Conservation (phyloP, 352 stramenopile species). For the Pilasporangium apinafurcum region DNA sequence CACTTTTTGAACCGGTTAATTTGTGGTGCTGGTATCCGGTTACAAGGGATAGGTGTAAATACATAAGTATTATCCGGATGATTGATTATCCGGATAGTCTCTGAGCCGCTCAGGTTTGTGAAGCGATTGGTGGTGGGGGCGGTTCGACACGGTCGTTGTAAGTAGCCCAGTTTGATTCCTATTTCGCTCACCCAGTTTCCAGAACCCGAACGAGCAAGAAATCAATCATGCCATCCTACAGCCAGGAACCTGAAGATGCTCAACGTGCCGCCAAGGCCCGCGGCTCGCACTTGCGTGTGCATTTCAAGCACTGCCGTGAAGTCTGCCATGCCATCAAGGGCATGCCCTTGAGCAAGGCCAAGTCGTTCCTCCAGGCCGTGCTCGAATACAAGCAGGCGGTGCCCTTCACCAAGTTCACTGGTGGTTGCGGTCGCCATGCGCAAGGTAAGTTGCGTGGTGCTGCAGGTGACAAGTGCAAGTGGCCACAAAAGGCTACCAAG, state of each 20-base stretch:
- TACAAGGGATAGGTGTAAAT: slow-evolving; percentile 2
- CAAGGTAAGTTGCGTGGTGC: slow-evolving; percentile 95
- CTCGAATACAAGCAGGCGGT: slow-evolving; percentile 97
- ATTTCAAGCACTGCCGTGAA: slow-evolving; percentile 99
- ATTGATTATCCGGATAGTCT: slow-evolving; percentile 6
- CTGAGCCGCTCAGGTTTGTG: too few species aligned
- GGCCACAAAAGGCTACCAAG: slow-evolving; percentile 98
- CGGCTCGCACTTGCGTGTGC: slow-evolving; percentile 96
- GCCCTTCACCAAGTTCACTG: slow-evolving; percentile 98
- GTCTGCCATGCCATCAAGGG: slow-evolving; percentile 98
- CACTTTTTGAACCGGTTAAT: background rate
- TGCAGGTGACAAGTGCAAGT: slow-evolving; percentile 96
- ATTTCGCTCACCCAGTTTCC: slow-evolving; percentile 31
- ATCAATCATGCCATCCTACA: slow-evolving; percentile 85
- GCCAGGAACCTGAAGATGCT: slow-evolving; percentile 87
- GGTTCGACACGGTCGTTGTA: slow-evolving; percentile 10
- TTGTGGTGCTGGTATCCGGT: background rate
- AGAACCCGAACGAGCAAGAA: slow-evolving; percentile 83
- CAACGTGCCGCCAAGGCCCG: slow-evolving; percentile 91
- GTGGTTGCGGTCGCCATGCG: slow-evolving; percentile 96
- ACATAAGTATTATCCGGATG: slow-evolving; percentile 8
- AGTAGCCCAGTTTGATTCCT: slow-evolving; percentile 15
- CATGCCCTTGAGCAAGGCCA: slow-evolving; percentile 94
- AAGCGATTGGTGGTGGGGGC: slow-evolving; percentile 63
- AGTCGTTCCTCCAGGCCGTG: slow-evolving; percentile 95